phyloP scores from a whole-genome alignment of 2,329 filamentous ascomycete species.

The Neocatenulostroma microsporum region DNA sequence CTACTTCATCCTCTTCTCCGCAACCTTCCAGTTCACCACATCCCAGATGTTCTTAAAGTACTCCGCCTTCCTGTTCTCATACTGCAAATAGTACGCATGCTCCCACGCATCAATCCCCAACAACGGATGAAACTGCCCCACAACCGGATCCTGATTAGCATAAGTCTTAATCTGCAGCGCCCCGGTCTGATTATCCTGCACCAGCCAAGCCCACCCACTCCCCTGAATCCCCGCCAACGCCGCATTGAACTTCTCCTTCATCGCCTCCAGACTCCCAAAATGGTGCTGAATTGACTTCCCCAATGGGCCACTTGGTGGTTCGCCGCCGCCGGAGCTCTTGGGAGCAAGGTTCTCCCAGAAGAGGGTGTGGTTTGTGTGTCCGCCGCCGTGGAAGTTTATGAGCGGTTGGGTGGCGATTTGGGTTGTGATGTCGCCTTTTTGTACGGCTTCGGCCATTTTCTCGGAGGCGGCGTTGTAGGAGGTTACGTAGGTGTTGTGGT shows the following conservation, averaged over 20 bases:
- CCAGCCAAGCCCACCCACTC: conserved; percentile 82
- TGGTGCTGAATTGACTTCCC: conserved; percentile 52
- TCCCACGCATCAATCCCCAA: conserved; percentile 88
- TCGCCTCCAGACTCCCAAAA: conserved; percentile 63
- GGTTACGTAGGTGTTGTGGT: conserved; percentile 68
- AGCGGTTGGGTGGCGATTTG: conserved; percentile 49
- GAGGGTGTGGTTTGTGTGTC: conserved; percentile 86
- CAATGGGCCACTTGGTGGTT: conserved; percentile 51
- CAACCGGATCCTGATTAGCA: conserved; percentile 66
- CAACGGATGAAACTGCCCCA: conserved; percentile 46
- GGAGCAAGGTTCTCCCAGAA: conserved; percentile 70
- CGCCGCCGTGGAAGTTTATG: conserved; percentile 60
- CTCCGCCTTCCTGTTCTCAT: conserved; percentile 65
- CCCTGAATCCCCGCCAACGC: conserved; percentile 67
- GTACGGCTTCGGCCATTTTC: conserved; percentile 52
- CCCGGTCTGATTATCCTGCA: conserved; percentile 48
- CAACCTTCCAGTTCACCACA: conserved; percentile 68
- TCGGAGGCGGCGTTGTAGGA: conserved; percentile 63
- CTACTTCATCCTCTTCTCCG: conserved; percentile 57
- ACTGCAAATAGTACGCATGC: conserved; percentile 85
- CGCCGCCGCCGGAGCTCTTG: conserved; percentile 52
- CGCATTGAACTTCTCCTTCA: conserved; percentile 57
- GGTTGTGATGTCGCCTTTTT: conserved; percentile 42
- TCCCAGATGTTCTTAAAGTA: conserved; percentile 67
- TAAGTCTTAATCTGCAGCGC: conserved; percentile 68